Evolutionary conservation across 1,284 basidiomycete genomes (phyloP).

Genomic region (Cerrena zonata): DNA sequence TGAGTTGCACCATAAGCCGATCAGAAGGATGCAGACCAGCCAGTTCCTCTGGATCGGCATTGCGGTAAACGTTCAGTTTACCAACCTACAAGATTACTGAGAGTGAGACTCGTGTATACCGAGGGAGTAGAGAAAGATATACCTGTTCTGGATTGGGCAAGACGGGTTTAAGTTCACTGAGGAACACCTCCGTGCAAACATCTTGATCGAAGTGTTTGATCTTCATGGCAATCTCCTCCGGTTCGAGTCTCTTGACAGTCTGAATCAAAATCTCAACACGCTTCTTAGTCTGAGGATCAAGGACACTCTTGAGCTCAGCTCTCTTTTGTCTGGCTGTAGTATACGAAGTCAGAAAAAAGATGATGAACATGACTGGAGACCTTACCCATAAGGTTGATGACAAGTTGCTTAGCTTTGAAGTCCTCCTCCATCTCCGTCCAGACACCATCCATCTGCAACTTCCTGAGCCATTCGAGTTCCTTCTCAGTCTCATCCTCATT

Average conservation of each 20-base stretch:
- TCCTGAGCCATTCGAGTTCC: conserved; percentile 74
- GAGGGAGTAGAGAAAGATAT: conserved; percentile 16
- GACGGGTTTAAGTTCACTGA: conserved; percentile 80
- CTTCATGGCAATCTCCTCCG: conserved; percentile 77
- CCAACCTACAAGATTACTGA: conserved; percentile 65
- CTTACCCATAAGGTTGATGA: conserved; percentile 75
- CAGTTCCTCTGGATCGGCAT: conserved; percentile 83
- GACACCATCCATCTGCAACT: conserved; percentile 78
- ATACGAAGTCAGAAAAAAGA: not conserved
- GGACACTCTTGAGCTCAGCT: conserved; percentile 84
- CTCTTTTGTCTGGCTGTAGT: conserved; percentile 67
- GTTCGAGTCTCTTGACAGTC: conserved; percentile 73
- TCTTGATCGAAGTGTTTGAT: conserved; percentile 82
- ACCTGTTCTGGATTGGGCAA: conserved; percentile 88
- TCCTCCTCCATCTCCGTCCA: conserved; percentile 98
- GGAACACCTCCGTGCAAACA: conserved; percentile 81
- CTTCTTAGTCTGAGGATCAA: conserved; percentile 85
- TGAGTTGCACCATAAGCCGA: conserved; percentile 92
- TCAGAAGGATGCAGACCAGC: conserved; percentile 88
- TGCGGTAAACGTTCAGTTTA: conserved; percentile 86
- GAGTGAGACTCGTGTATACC: not conserved
- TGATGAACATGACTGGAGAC: conserved; percentile 4
- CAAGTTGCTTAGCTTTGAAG: conserved; percentile 94
- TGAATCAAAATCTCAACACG: conserved; percentile 89
- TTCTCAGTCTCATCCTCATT: conserved; percentile 61